These are phyloP conservation scores for Epichloe bromicola DNA, from an alignment of 2,329 filamentous ascomycete genomes.

Conservation along the genomic window DNA sequence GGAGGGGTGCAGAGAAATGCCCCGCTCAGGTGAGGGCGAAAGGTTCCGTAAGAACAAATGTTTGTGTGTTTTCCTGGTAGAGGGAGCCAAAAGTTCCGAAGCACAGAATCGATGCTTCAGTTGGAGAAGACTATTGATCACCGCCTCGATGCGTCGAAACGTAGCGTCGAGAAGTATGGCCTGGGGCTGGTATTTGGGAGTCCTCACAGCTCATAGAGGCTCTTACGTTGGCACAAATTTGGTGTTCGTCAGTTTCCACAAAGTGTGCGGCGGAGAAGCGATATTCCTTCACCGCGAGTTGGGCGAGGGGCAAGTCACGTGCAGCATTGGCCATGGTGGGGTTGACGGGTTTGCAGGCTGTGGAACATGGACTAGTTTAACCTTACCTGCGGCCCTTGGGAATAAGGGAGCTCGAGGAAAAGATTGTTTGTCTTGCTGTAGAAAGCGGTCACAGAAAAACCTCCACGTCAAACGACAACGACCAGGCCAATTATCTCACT, in stretches of 20 bases:
- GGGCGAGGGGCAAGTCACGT: slow-evolving; percentile 30
- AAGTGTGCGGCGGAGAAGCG: slow-evolving; percentile 29
- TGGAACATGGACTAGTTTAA: slow-evolving; percentile 5
- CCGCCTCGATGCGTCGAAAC: neutral
- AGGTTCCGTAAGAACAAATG: slow-evolving; percentile 3
- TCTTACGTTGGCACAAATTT: slow-evolving; percentile 22
- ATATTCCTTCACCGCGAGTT: slow-evolving; percentile 22
- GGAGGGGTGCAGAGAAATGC: slow-evolving; percentile 23
- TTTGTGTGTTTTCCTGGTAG: neutral
- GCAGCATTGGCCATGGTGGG: slow-evolving; percentile 9
- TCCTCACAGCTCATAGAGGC: neutral
- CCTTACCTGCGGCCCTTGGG: too few relatives aligned
- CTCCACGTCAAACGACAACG: slow-evolving; percentile 4
- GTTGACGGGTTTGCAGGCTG: slow-evolving; percentile 1
- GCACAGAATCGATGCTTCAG: neutral
- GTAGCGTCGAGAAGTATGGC: neutral
- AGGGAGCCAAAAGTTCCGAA: neutral
- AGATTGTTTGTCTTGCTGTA: slow-evolving; percentile 12
- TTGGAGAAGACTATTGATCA: neutral
- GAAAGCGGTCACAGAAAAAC: slow-evolving; percentile 7
- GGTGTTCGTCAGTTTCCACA: slow-evolving; percentile 23
- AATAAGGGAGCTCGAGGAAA: slow-evolving; percentile 12
- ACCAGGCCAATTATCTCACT: slow-evolving; percentile 1
- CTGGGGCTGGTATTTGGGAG: neutral
- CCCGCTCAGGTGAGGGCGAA: slow-evolving; percentile 19